Evolutionary conservation across 768 basidiomycete genomes (phyloP).

Genomic region (Tephrocybe sp.): DNA sequence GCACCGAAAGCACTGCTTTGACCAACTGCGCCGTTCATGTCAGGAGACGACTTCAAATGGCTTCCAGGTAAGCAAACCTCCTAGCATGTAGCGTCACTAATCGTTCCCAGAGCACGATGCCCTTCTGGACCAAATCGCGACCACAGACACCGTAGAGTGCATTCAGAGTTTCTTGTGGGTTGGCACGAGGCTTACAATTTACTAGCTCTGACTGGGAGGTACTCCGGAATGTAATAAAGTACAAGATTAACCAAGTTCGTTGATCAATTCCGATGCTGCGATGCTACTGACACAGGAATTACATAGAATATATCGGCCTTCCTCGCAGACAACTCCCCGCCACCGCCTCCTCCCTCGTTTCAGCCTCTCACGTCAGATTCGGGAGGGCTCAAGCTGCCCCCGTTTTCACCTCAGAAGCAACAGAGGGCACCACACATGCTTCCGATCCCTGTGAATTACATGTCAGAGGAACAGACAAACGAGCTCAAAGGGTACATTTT

Average conservation of each 20-base stretch:
- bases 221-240: constrained; percentile 71
- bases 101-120: constrained; percentile 51
- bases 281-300: constrained; percentile 5
- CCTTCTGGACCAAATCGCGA: constrained; percentile 60
- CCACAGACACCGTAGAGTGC: constrained; percentile 64
- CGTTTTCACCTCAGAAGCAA: constrained; percentile 64
- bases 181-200: constrained; percentile 10
- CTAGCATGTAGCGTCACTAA: not conserved
- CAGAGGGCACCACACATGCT: constrained; percentile 45
- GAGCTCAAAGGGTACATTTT: constrained; percentile 58
- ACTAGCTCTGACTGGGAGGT: constrained; percentile 67
- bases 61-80: constrained; percentile 40
- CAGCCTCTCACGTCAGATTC: constrained; percentile 41
- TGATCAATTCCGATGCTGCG: constrained; percentile 13
- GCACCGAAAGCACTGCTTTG: constrained; percentile 1
- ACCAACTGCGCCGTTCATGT: constrained; percentile 4
- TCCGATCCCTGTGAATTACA: constrained; percentile 55
- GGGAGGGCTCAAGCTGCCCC: constrained; percentile 70
- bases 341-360: constrained; percentile 36
- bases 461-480: constrained; percentile 62
- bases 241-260: constrained; percentile 64
- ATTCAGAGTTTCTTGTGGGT: constrained; percentile 19
- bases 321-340: constrained; percentile 36
- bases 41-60: constrained; percentile 45
- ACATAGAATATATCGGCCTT: constrained; percentile 55